A percentile compares a stretch with the other conserved stretches of the same genome.
These are phyloP conservation scores for Scedosporium apiospermum DNA, from an alignment of 2,329 filamentous ascomycete genomes.

Conservation along the genomic window DNA sequence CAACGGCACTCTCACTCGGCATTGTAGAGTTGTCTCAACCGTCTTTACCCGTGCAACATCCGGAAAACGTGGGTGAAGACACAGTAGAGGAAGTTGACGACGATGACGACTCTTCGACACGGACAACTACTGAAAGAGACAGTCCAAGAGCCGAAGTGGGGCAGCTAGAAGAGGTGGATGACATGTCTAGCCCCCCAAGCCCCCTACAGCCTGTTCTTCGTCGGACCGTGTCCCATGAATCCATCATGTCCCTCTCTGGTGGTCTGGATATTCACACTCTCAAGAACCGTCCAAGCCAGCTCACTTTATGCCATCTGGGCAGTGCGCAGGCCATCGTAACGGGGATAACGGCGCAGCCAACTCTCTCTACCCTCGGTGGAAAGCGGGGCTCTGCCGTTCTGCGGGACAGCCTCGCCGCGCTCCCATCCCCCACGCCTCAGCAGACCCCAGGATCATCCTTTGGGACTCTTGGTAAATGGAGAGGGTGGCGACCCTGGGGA, in stretches of 20 bases:
- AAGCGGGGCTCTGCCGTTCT: slow-evolving; percentile 46
- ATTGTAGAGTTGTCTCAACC: background rate
- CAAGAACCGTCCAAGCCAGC: slow-evolving; percentile 64
- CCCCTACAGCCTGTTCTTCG: slow-evolving; percentile 40
- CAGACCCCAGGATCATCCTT: slow-evolving; percentile 15
- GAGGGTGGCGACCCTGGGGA: slow-evolving; percentile 41
- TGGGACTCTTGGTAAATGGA: slow-evolving; percentile 30
- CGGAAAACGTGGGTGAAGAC: slow-evolving; percentile 1
- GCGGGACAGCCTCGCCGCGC: slow-evolving; percentile 41
- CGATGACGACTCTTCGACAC: background rate
- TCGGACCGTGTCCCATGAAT: slow-evolving; percentile 72
- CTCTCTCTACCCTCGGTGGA: slow-evolving; percentile 35
- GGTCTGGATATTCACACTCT: slow-evolving; percentile 87
- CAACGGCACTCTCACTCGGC: background rate
- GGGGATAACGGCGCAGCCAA: slow-evolving; percentile 50
- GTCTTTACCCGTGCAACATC: background rate
- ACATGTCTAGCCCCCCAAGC: slow-evolving; percentile 26
- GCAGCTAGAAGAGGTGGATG: slow-evolving; percentile 20
- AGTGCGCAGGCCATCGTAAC: slow-evolving; percentile 46
- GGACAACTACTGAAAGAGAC: slow-evolving; percentile 16
- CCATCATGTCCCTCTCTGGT: slow-evolving; percentile 75
- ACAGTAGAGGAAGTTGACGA: slow-evolving; percentile 28
- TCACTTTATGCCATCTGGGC: slow-evolving; percentile 48
- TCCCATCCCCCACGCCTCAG: slow-evolving; percentile 21
- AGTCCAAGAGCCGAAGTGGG: slow-evolving; percentile 24